Base-by-base conservation (phyloP, 192 early-diverging fungal genomes). In the Mortierella alpina region DNA sequence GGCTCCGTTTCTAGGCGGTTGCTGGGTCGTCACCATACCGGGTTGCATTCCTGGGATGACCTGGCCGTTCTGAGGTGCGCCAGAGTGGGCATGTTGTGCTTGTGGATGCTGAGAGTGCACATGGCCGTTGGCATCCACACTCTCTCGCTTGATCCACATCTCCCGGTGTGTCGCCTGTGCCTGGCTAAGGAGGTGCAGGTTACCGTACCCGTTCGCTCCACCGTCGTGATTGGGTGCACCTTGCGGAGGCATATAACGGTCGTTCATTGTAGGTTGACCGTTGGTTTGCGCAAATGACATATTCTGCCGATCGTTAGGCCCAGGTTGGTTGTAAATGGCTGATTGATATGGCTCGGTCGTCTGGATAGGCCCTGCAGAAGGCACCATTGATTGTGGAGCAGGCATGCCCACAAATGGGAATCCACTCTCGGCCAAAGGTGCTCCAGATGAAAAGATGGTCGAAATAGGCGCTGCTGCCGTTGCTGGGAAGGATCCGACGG, bases 141-240 rank as follows among this genome's bases (percentile, higher is more conserved):
- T 79, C 64, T 79, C 76, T 11, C 76, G 63, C 47, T 72, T 79
- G 31, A 72, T 63, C 77, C 77, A 80, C 66, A 68, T 68, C 45
- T 80, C 77, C 22, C 77, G 64, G 23, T 72, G 70, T 20, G 77
- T 72, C 39, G 77, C 72, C 54, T 73, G 70, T 5, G 70, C 67
- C 57, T 79, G 77, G 20, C 54, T 80, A 7, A 72, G 59, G 10
- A 72, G 70, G 40, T 80, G 77, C 12, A 72, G 48, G 40, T 72
- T 80, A 18, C 70, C 59, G 23, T 68, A 80, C 2, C 60, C 69
- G 39, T 72, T 54, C 18, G 45, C 58, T 3, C 31, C 47, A 47
- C 61, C 67, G 17, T 71, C 63, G 5, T 60, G 60, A 48, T 78
- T 62, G 40, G 56, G 67, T 45, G 17, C 62, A 6, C 68, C 63